Base-by-base conservation (phyloP, 371 early-diverging fungal species). In the Syncephalastrum monosporum region DNA sequence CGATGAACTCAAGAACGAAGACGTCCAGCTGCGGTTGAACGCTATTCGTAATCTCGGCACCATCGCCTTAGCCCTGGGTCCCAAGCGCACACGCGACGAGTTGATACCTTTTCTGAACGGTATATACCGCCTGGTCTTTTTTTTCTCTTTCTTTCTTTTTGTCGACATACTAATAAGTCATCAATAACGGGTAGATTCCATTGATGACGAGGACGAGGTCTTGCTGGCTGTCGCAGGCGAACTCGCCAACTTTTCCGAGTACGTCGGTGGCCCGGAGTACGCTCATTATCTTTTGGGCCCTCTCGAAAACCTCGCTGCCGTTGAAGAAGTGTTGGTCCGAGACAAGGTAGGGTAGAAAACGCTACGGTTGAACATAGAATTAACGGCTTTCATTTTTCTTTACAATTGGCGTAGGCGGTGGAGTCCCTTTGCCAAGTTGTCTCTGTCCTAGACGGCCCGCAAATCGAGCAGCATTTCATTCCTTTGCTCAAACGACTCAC, bases 1-100 rank as follows among this genome's bases (percentile, higher is more conserved):
- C 52, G 99, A 98, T 80, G 99, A 97, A 71, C 86, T 98, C 55
- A 96, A 97, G 77, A 95, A 95, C 71, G 99, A 98, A 65, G 97
- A 96, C 71, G 88, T 95, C 42, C 82, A 91, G 38, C 83, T 94
- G 74, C 88, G 99, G 42, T 80, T 98, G 42, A 94, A 94, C 63
- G 97, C 98, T 55, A 94, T 98, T 74, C 81, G 88, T 64, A 88
- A 96, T 48, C 82, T 98, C 54, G 81, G 89, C 45, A 95, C 96
- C 56, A 96, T 98, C 63, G 98, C 98, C 16, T 84, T 94, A 58
- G 99, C 98, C 21, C 82, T 98, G 45, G 99, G 99, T 15, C 92
- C 92, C 38, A 94, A 97, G 71, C 87, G 97, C 56, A 91, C 99
- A 47, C 85, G 99, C 57, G 92, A 93, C 56, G 99, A 98, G 70